A percentile compares a stretch with the other conserved stretches of the same genome.
Evolutionary conservation across 2,329 filamentous ascomycete species (phyloP).

Genomic region (Hypomyces perniciosus): DNA sequence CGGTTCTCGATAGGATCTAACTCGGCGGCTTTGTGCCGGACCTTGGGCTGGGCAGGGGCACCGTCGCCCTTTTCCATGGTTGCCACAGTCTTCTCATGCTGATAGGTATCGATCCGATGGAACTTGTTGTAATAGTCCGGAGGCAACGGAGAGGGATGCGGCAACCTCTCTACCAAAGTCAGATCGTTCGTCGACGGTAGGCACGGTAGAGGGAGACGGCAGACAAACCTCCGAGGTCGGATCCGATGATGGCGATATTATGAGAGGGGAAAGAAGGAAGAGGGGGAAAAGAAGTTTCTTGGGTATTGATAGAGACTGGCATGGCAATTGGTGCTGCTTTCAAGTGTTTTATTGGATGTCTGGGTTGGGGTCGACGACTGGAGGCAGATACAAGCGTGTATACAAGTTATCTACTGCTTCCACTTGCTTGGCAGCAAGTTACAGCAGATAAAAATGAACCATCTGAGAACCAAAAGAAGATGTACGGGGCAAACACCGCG

Average conservation of each 20-base stretch:
- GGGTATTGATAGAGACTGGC: not conserved
- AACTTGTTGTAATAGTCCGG: conserved; percentile 59
- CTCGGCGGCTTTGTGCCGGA: conserved; percentile 45
- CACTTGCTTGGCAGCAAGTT: too few species aligned
- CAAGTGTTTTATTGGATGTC: too few species aligned
- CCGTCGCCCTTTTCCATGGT: conserved; percentile 45
- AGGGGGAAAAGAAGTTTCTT: not conserved
- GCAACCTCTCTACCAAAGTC: conserved; percentile 61
- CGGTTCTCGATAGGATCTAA: conserved; percentile 45
- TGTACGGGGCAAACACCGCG: too few species aligned
- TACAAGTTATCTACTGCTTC: too few species aligned
- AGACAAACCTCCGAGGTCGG: conserved; percentile 34
- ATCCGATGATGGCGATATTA: conserved; percentile 32
- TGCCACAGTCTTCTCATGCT: conserved; percentile 53
- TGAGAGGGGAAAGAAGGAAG: conserved; percentile 18
- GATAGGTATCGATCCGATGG: conserved; percentile 57
- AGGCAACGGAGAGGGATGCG: conserved; percentile 56
- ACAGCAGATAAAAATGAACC: too few species aligned
- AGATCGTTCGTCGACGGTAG: conserved; percentile 54
- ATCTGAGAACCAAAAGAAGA: too few species aligned
- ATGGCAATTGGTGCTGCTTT: too few species aligned
- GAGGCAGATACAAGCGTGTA: too few species aligned
- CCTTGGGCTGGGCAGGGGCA: conserved; percentile 40
- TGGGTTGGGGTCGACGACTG: too few species aligned
- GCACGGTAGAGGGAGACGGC: conserved; percentile 34